Base-by-base conservation (phyloP, 2,329 filamentous ascomycete genomes). In the Arachnomyces sp. region DNA sequence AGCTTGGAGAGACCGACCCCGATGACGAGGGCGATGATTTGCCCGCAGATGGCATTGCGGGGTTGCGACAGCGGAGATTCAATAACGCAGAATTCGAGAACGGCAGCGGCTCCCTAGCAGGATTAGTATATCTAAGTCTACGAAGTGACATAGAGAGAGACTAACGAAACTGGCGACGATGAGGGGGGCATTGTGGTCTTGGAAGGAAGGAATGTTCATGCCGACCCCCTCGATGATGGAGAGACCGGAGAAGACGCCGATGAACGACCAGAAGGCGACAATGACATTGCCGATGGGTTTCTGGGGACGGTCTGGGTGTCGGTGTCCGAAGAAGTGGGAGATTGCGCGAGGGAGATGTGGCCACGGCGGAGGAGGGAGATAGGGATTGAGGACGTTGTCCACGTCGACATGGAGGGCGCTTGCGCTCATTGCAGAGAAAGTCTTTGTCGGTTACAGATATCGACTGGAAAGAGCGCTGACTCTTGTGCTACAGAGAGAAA, bases 41-140 rank as follows among this genome's bases (percentile, higher is more conserved):
- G 83, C n/a, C 82, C 80, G 5, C 81, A 45, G 11, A 88, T 57
- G 31, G 77, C 72, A 57, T 82, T 86, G 16, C 84, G 78, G 1
- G 84, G 84, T 53, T 88, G 84, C 0, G 83, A 72, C 18, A 88
- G 73, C 0, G 84, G 82, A 0, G 82, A 82, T 36, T 84, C 78
- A 49, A 86, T 80, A 34, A 77, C 72, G 51, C 80, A 80, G 60
- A 84, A 88, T 52, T 84, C 75, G 29, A 88, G 73, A n/a, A 88
- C 81, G 11, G 84, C 83, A 2, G 82, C 78, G 3, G 84, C 84
- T 38, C 84, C 84, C 80, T 84, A 43, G n/a, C 28, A 14, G 17
- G 28, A n/a, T 5, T 6, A 33, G 4, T 8, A 12, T n/a, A n/a
- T 18, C 8, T 8, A 29, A 16, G 17, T 14, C 29, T n/a, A 16